phyloP scores from a whole-genome alignment of 2,329 filamentous ascomycete species.

The Cercospora sojina region DNA sequence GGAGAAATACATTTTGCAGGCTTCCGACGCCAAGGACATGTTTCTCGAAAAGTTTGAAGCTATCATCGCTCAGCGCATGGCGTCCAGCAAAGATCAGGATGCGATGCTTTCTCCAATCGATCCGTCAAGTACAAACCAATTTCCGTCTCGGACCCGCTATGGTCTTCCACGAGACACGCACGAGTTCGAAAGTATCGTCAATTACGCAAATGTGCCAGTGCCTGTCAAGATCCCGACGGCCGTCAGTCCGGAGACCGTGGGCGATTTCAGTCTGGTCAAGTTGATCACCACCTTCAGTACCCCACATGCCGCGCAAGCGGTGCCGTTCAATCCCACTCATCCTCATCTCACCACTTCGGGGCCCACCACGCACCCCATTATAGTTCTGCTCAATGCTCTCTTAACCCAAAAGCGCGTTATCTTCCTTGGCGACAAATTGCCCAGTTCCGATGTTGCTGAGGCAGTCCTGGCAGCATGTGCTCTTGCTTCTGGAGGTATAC shows the following conservation, averaged over 20 bases:
- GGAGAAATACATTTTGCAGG: conserved; percentile 81
- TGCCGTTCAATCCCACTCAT: conserved; percentile 75
- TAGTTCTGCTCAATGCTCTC: conserved; percentile 90
- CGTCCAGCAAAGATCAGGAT: conserved; percentile 55
- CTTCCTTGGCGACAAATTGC: conserved; percentile 91
- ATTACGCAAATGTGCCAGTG: conserved; percentile 95
- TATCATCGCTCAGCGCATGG: conserved; percentile 81
- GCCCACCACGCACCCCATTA: conserved; percentile 85
- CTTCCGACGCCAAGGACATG: conserved; percentile 90
- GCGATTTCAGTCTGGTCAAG: conserved; percentile 96
- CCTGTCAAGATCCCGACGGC: conserved; percentile 95
- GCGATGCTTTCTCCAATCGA: conserved; percentile 16
- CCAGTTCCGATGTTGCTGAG: conserved; percentile 93
- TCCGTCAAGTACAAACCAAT: conserved; percentile 41
- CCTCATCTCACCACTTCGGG: conserved; percentile 92
- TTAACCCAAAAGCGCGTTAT: conserved; percentile 95
- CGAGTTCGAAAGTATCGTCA: conserved; percentile 92
- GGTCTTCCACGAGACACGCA: conserved; percentile 88
- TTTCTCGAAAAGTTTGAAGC: conserved; percentile 97
- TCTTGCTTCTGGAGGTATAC: conserved; percentile 84
- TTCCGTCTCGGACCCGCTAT: conserved; percentile 58
- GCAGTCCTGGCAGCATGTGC: conserved; percentile 97
- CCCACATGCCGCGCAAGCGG: conserved; percentile 75
- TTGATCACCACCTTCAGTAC: conserved; percentile 92
- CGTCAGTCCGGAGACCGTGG: conserved; percentile 90